These are phyloP conservation scores for Allomyces macrogynus DNA, from an alignment of 192 early-diverging fungal genomes.

Conservation along the genomic window DNA sequence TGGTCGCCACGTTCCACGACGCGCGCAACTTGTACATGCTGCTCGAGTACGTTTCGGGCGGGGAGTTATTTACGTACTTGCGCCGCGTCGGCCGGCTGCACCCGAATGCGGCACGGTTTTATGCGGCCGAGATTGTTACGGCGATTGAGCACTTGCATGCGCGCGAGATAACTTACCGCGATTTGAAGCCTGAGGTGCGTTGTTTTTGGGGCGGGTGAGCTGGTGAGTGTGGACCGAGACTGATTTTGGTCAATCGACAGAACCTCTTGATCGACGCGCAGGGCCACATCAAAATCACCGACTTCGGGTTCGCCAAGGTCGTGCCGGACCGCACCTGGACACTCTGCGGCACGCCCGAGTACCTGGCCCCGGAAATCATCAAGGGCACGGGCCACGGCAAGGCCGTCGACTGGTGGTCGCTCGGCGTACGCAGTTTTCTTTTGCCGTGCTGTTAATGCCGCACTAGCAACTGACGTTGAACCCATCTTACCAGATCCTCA, in stretches of 20 bases:
- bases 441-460: too few relatives aligned
- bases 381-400: constrained; percentile 10
- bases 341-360: constrained; percentile 33
- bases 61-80: constrained; percentile 7
- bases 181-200: constrained; percentile 32
- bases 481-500: constrained; percentile 12
- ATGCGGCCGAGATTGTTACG: constrained; percentile 17
- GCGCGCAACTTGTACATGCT: constrained; percentile 6
- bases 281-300: constrained; percentile 92
- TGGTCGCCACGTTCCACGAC: constrained; percentile 17
- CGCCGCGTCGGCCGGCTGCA: constrained; percentile 4
- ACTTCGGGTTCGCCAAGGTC: constrained; percentile 96
- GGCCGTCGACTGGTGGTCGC: constrained; percentile 21
- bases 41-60: constrained; percentile 7
- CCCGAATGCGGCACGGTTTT: constrained; percentile 3
- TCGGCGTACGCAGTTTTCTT: constrained; percentile 13
- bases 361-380: constrained; percentile 23
- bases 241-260: constrained; percentile 9
- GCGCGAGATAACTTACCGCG: constrained; percentile 38
- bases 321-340: constrained; percentile 79
- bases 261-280: constrained; percentile 58
- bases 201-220: constrained; percentile 5
- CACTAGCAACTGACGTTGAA: too few relatives aligned
- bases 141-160: constrained; percentile 38
- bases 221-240: constrained; percentile 1